These are phyloP conservation scores for Venturiaceae sp. DNA, from an alignment of 2,329 filamentous ascomycete species.

Conservation along the genomic window DNA sequence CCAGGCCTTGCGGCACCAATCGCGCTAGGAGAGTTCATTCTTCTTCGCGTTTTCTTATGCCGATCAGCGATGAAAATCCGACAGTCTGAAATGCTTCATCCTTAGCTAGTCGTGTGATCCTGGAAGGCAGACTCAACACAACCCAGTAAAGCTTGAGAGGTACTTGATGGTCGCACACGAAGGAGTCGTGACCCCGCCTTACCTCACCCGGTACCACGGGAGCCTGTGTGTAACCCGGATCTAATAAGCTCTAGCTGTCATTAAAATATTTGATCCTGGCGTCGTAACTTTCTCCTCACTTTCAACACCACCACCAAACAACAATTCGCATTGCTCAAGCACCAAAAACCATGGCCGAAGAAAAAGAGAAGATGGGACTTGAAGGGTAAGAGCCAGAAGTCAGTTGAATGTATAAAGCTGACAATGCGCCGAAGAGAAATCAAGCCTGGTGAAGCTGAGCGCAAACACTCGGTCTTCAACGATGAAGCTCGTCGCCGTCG, in stretches of 20 bases:
- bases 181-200: background rate
- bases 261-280: background rate
- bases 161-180: background rate
- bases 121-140: background rate
- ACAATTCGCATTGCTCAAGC: background rate
- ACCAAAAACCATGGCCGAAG: background rate
- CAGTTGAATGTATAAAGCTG: background rate
- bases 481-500: background rate
- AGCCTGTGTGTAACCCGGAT: background rate
- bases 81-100: background rate
- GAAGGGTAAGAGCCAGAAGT: background rate
- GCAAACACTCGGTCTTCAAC: background rate
- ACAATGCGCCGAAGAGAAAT: background rate
- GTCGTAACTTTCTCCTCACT: background rate
- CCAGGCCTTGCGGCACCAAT: background rate
- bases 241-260: background rate
- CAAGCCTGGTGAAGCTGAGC: background rate
- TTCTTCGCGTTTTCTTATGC: background rate
- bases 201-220: background rate
- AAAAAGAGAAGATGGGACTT: background rate
- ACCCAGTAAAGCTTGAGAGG: background rate
- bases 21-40: background rate
- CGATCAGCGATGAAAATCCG: background rate
- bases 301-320: background rate
- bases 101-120: background rate